phyloP scores from a whole-genome alignment of 768 basidiomycete genomes.

The Daedalea quercina region DNA sequence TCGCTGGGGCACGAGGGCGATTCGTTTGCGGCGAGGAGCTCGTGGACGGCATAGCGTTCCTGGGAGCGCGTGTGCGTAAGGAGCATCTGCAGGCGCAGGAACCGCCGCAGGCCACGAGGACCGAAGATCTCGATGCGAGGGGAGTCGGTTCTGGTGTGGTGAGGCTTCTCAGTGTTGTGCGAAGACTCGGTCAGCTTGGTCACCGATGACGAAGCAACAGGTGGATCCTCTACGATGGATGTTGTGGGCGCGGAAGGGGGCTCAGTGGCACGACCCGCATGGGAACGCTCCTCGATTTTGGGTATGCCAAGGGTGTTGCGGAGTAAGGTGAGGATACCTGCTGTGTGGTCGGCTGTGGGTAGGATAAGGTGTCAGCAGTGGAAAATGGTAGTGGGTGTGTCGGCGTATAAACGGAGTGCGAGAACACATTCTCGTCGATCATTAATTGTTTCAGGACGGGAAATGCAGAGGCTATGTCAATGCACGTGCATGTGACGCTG shows the following conservation, averaged over 20 bases:
- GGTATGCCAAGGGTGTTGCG: constrained; percentile 46
- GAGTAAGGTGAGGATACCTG: constrained; percentile 66
- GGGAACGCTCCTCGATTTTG: constrained; percentile 23
- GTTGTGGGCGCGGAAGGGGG: constrained; percentile 2
- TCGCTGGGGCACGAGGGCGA: constrained; percentile 42
- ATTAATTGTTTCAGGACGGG: too few relatives aligned
- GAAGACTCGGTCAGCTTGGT: constrained; percentile 11
- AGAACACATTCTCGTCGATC: not conserved
- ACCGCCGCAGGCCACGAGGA: constrained; percentile 67
- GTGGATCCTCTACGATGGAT: too few relatives aligned
- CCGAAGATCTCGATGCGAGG: constrained; percentile 70
- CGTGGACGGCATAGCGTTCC: constrained; percentile 70
- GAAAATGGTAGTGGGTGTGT: not conserved
- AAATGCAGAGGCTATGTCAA: too few relatives aligned
- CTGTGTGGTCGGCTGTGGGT: constrained; percentile 57
- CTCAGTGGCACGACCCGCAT: constrained; percentile 5
- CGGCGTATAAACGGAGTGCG: not conserved
- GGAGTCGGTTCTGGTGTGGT: constrained; percentile 5
- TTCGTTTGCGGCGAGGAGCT: constrained; percentile 59
- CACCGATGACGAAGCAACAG: too few relatives aligned
- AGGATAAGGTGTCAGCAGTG: not conserved
- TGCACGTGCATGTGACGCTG: too few relatives aligned
- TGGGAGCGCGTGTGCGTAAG: constrained; percentile 58
- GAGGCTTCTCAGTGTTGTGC: not conserved
- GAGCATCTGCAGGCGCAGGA: constrained; percentile 63